A percentile compares a stretch with the other conserved stretches of the same genome.
Conservation (phyloP, 805 yeast genomes). For the Huiozyma sinensis region DNA sequence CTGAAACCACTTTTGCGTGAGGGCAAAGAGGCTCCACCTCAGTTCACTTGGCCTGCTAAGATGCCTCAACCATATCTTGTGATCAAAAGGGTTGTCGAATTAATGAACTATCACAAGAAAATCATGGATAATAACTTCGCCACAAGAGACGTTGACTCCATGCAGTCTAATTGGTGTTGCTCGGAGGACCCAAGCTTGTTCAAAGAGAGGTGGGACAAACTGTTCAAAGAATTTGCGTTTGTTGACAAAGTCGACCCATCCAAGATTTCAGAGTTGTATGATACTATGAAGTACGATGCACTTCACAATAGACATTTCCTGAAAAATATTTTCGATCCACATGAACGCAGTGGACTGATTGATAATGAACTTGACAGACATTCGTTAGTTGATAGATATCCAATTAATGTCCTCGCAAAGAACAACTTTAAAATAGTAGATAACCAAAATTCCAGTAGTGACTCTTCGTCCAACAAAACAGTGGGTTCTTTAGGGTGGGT, state of each 20-base stretch:
- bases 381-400: conserved; percentile 57
- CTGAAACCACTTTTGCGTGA: conserved; percentile 87
- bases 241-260: conserved; percentile 97
- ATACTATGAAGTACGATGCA: conserved; percentile 97
- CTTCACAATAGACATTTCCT: conserved; percentile 86
- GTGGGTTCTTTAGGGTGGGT: conserved; percentile 74
- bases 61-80: conserved; percentile 97
- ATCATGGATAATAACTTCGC: conserved; percentile 75
- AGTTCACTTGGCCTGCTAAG: conserved; percentile 97
- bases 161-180: conserved; percentile 90
- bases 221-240: conserved; percentile 81
- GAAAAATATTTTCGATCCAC: conserved; percentile 69
- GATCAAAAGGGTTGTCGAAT: conserved; percentile 84
- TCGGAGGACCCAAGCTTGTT: conserved; percentile 87
- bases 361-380: conserved; percentile 23
- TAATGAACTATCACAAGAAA: conserved; percentile 83
- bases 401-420: conserved; percentile 65
- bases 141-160: conserved; percentile 48
- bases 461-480: conserved; percentile 11
- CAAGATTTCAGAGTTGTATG: conserved; percentile 90
- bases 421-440: conserved; percentile 58
- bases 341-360: conserved; percentile 30
- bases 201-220: conserved; percentile 94
- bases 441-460: conserved; percentile 7
- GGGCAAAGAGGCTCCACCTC: conserved; percentile 94